These are phyloP conservation scores for Pleurotus ostreatus DNA, from an alignment of 768 basidiomycete species.

Conservation along the genomic window DNA sequence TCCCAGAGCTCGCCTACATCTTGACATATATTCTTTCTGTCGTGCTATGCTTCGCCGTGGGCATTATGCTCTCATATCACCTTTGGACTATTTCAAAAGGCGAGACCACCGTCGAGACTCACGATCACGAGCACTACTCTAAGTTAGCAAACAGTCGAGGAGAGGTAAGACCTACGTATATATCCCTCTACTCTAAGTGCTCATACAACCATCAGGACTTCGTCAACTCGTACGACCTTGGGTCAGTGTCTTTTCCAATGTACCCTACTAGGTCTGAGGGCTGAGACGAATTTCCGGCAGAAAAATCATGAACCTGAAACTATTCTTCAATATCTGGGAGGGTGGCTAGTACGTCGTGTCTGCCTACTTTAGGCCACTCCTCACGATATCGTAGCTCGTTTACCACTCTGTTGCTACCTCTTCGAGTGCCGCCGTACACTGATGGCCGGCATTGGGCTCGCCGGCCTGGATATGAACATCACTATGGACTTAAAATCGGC, in stretches of 20 bases:
- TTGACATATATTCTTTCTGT: constrained; percentile 71
- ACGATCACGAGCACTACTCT: constrained; percentile 80
- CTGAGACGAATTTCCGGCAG: constrained; percentile 20
- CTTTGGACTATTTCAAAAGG: constrained; percentile 65
- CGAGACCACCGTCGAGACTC: constrained; percentile 88
- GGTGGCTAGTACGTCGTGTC: constrained; percentile 69
- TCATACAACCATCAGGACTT: constrained; percentile 49
- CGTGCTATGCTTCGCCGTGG: constrained; percentile 73
- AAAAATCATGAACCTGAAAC: constrained; percentile 60
- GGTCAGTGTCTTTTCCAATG: constrained; percentile 36
- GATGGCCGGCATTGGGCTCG: constrained; percentile 84
- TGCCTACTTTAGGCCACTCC: background rate
- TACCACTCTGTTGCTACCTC: constrained; percentile 78
- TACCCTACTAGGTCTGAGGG: background rate
- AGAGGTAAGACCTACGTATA: constrained; percentile 43
- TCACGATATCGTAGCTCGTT: constrained; percentile 47
- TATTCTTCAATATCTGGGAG: constrained; percentile 86
- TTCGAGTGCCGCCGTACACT: constrained; percentile 75
- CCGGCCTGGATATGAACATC: constrained; percentile 55
- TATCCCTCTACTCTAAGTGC: background rate
- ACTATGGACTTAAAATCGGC: constrained; percentile 60
- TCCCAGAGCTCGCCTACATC: constrained; percentile 69
- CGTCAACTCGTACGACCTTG: constrained; percentile 89
- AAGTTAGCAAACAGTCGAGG: constrained; percentile 63
- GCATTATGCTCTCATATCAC: constrained; percentile 71